These are phyloP conservation scores for Lachnellula subtilissima DNA, from an alignment of 2,329 filamentous ascomycete genomes.

Conservation along the genomic window DNA sequence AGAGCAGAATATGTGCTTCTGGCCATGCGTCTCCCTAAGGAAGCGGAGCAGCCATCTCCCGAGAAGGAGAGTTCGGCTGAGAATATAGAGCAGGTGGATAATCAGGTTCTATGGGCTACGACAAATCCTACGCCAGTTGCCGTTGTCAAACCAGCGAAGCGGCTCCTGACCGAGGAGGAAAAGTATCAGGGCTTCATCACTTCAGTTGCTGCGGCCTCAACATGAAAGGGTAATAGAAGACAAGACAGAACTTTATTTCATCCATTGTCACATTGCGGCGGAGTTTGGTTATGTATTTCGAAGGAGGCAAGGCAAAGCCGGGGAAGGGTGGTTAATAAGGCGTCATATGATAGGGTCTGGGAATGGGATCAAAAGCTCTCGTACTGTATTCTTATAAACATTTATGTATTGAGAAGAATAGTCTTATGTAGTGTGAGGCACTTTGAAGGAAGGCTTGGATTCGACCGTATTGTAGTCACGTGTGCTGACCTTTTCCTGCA, in stretches of 20 bases:
- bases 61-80: constrained; percentile 13
- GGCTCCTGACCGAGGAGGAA: constrained; percentile 38
- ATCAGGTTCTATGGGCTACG: constrained; percentile 23
- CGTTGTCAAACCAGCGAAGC: constrained; percentile 22
- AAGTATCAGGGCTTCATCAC: constrained; percentile 44
- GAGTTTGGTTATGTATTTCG: neutral
- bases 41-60: constrained; percentile 13
- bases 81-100: constrained; percentile 13
- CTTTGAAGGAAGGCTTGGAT: neutral
- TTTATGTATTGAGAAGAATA: neutral
- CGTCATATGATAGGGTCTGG: neutral
- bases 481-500: neutral
- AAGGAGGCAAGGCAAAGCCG: neutral
- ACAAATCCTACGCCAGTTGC: constrained; percentile 16
- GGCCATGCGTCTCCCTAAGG: constrained; percentile 59
- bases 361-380: neutral
- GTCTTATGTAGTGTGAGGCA: neutral
- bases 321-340: neutral
- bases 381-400: neutral
- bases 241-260: neutral
- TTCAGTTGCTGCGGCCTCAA: constrained; percentile 10
- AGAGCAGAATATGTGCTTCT: constrained; percentile 62
- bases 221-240: neutral
- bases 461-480: neutral
- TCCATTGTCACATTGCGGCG: neutral